Conservation (phyloP, 2,329 filamentous ascomycete genomes). For the Verticillium nubilum region DNA sequence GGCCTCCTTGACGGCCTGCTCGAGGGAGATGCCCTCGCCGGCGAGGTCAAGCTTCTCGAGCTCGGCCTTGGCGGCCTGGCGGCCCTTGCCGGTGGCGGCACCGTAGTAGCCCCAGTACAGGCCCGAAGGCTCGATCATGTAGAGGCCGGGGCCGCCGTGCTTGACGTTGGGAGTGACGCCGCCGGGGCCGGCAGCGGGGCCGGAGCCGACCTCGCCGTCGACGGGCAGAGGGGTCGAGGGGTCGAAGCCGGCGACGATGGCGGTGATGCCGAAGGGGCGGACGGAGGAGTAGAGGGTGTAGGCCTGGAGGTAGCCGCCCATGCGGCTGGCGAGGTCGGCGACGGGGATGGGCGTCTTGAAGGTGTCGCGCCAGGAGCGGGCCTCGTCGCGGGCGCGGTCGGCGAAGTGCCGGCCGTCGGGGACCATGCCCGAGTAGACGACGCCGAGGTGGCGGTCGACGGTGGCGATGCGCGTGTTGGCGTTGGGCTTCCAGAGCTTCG, state of each 20-base stretch:
- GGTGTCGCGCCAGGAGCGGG: conserved; percentile 80
- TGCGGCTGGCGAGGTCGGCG: conserved; percentile 80
- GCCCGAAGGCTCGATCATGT: conserved; percentile 98
- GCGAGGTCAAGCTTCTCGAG: conserved; percentile 93
- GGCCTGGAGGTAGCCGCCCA: conserved; percentile 94
- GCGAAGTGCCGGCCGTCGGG: conserved; percentile 95
- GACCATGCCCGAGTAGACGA: conserved; percentile 87
- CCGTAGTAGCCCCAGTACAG: conserved; percentile 99
- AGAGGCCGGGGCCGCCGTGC: conserved; percentile 86
- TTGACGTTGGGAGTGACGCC: conserved; percentile 71
- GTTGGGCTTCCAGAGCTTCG: conserved; percentile 89
- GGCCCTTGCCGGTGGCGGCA: conserved; percentile 92
- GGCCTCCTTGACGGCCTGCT: conserved; percentile 91
- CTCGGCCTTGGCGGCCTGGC: conserved; percentile 95
- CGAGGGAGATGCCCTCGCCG: conserved; percentile 68
- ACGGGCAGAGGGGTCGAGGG: conserved; percentile 79
- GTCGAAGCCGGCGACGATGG: conserved; percentile 91
- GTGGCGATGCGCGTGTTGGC: conserved; percentile 98
- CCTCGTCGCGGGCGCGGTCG: conserved; percentile 89
- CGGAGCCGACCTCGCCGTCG: conserved; percentile 83
- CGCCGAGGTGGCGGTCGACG: conserved; percentile 87
- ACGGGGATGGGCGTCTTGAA: conserved; percentile 95
- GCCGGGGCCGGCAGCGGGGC: conserved; percentile 73
- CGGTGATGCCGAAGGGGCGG: conserved; percentile 92
- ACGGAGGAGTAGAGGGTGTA: conserved; percentile 98